Conservation (phyloP, 495 filamentous ascomycete genomes). For the Aspergillus diversus region DNA sequence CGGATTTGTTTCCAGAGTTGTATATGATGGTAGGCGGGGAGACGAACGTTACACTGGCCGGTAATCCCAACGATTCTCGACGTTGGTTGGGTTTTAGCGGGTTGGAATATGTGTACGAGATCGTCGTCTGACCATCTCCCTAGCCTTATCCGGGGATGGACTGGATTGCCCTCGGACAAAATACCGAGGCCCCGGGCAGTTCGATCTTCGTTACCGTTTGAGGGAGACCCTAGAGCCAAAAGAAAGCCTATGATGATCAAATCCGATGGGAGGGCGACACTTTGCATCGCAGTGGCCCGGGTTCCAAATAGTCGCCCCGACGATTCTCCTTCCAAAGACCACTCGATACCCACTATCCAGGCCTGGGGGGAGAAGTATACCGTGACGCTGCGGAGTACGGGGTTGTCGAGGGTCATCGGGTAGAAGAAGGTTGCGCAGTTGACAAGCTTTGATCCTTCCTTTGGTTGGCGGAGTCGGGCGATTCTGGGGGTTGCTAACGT, state of each 20-base stretch:
- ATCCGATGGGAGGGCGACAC: background rate
- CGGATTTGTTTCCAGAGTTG: background rate
- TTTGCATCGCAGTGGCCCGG: background rate
- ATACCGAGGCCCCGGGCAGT: background rate
- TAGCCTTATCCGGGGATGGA: background rate
- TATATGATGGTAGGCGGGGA: background rate
- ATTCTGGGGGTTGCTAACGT: background rate
- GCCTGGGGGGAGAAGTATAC: background rate
- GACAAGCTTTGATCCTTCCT: background rate
- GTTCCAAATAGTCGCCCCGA: background rate
- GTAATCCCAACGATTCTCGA: background rate
- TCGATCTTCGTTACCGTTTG: background rate
- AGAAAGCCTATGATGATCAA: background rate
- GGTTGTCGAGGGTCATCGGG: background rate
- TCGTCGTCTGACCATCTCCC: slow-evolving; percentile 1
- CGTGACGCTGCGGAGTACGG: background rate
- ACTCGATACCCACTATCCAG: background rate
- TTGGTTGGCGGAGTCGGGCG: background rate
- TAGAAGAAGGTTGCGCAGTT: background rate
- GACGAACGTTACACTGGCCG: background rate
- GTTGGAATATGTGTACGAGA: background rate
- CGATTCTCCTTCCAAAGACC: background rate
- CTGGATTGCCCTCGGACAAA: background rate
- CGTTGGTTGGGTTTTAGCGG: background rate
- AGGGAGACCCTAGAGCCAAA: background rate